Conservation (phyloP, 768 basidiomycete genomes). For the Hygrocybe punicea region DNA sequence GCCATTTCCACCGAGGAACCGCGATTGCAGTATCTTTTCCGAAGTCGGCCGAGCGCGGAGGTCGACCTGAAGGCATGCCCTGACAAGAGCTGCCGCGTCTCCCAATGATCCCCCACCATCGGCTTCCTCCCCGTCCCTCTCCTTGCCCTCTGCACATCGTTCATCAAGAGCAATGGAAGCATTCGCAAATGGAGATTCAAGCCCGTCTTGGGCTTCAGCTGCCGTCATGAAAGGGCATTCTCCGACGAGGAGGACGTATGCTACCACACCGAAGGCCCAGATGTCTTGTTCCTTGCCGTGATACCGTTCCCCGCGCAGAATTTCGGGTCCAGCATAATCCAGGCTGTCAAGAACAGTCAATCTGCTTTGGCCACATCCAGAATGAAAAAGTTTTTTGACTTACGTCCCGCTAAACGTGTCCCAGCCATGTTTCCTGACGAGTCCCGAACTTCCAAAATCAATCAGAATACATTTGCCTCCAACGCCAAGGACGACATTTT, state of each 20-base stretch:
- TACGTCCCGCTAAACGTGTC: conserved; percentile 92
- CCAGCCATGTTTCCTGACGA: conserved; percentile 81
- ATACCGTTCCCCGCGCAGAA: conserved; percentile 90
- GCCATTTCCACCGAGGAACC: conserved; percentile 78
- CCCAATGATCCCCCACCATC: conserved; percentile 83
- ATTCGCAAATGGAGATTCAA: conserved; percentile 70
- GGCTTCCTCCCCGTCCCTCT: conserved; percentile 66
- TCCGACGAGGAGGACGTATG: conserved; percentile 87
- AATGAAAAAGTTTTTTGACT: conserved; percentile 37
- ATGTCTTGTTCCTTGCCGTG: conserved; percentile 96
- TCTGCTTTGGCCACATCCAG: conserved; percentile 4
- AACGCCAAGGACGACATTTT: conserved; percentile 85
- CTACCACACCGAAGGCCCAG: conserved; percentile 97
- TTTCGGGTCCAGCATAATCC: conserved; percentile 96
- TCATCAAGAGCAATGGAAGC: conserved; percentile 77
- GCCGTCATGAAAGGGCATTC: conserved; percentile 92
- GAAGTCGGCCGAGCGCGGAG: conserved; percentile 79
- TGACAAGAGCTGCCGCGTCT: conserved; percentile 82
- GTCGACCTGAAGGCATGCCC: conserved; percentile 80
- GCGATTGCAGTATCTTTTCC: conserved; percentile 72
- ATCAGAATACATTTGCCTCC: conserved; percentile 86
- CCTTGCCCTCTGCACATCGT: conserved; percentile 71
- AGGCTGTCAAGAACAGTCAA: conserved; percentile 44
- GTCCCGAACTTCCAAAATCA: conserved; percentile 92
- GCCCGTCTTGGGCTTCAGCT: conserved; percentile 84